Evolutionary conservation across 2,329 filamentous ascomycete genomes (phyloP).

Genomic region (Nectriaceae sp.): DNA sequence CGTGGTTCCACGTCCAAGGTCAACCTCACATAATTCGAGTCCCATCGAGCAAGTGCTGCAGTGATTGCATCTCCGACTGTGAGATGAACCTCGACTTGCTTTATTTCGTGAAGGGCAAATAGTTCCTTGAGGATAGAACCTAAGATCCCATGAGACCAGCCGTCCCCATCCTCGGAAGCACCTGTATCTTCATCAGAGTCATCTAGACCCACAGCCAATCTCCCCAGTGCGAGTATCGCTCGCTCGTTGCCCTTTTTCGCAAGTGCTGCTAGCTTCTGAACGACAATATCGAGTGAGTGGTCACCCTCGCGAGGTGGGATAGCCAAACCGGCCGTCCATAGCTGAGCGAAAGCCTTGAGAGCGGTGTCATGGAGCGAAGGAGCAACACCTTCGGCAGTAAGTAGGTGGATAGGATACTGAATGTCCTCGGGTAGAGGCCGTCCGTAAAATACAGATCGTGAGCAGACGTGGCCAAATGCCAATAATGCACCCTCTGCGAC

Average conservation of each 20-base stretch:
- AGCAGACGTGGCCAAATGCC: slow-evolving; percentile 46
- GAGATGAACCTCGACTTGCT: slow-evolving; percentile 86
- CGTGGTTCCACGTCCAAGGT: slow-evolving; percentile 71
- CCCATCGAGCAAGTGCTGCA: slow-evolving; percentile 77
- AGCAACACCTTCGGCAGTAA: slow-evolving; percentile 31
- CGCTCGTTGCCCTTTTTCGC: slow-evolving; percentile 81
- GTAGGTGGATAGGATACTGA: slow-evolving; percentile 33
- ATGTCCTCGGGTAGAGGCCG: slow-evolving; percentile 28
- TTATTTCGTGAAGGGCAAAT: slow-evolving; percentile 79
- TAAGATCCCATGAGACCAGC: slow-evolving; percentile 43
- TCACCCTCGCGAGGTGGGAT: slow-evolving; percentile 33
- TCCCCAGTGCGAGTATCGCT: slow-evolving; percentile 79
- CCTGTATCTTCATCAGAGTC: slow-evolving; percentile 27
- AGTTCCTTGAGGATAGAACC: slow-evolving; percentile 65
- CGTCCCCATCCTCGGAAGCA: slow-evolving; percentile 14
- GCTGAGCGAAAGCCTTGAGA: slow-evolving; percentile 46
- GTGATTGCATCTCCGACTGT: slow-evolving; percentile 86
- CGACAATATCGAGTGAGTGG: slow-evolving; percentile 45
- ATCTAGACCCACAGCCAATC: slow-evolving; percentile 67
- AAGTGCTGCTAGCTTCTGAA: slow-evolving; percentile 64
- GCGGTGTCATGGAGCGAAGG: slow-evolving; percentile 45
- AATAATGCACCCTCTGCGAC: slow-evolving; percentile 49
- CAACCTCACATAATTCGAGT: slow-evolving; percentile 75
- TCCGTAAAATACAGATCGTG: slow-evolving; percentile 47
- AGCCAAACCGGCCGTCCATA: slow-evolving; percentile 48